A percentile compares a stretch with the other conserved stretches of the same genome.
Evolutionary conservation across 495 filamentous ascomycete genomes (phyloP).

Genomic region (Aspergillus affinis): DNA sequence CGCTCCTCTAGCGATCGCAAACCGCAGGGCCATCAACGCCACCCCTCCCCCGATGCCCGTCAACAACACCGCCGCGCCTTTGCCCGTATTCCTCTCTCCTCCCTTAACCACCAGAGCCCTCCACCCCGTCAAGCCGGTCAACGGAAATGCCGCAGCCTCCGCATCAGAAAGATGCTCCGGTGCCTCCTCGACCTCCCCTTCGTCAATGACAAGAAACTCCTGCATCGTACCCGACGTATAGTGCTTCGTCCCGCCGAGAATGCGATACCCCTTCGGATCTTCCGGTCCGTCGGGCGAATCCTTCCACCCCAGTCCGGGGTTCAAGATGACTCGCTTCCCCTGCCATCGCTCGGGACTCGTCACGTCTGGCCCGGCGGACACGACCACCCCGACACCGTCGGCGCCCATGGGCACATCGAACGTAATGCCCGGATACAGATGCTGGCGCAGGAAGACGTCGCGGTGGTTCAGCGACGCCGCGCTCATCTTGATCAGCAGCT

Average conservation of each 20-base stretch:
- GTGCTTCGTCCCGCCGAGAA: slow-evolving; percentile 68
- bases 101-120: slow-evolving; percentile 75
- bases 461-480: slow-evolving; percentile 88
- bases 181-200: slow-evolving; percentile 69
- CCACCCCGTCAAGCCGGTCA: slow-evolving; percentile 87
- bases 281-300: slow-evolving; percentile 71
- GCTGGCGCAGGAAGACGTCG: slow-evolving; percentile 87
- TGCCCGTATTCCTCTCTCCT: slow-evolving; percentile 50
- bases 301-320: slow-evolving; percentile 74
- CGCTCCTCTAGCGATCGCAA: slow-evolving; percentile 64
- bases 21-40: slow-evolving; percentile 66
- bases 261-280: slow-evolving; percentile 55
- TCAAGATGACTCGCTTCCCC: slow-evolving; percentile 70
- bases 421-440: slow-evolving; percentile 80
- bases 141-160: slow-evolving; percentile 78
- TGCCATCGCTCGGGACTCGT: slow-evolving; percentile 47
- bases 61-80: slow-evolving; percentile 65
- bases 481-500: slow-evolving; percentile 68
- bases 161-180: slow-evolving; percentile 67
- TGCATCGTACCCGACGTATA: slow-evolving; percentile 67
- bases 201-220: slow-evolving; percentile 67
- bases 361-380: slow-evolving; percentile 55
- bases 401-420: slow-evolving; percentile 74
- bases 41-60: slow-evolving; percentile 84
- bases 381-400: slow-evolving; percentile 76